These are phyloP conservation scores for Tetrahymena elliotti DNA, from an alignment of 73 alveolate genomes.

Conservation along the genomic window DNA sequence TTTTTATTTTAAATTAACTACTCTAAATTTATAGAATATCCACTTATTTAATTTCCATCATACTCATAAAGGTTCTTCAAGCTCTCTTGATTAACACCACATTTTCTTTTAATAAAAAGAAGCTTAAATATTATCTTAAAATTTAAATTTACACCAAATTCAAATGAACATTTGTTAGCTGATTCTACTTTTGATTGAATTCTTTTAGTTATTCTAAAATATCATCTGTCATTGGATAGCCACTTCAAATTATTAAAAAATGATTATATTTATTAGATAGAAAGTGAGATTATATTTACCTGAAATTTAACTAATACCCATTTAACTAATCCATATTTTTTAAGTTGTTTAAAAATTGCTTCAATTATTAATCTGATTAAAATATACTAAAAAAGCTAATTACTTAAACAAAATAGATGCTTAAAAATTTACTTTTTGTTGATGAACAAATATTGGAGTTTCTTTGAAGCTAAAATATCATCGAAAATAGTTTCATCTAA, in stretches of 20 bases:
- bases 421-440: background rate
- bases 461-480: background rate
- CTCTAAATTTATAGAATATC: background rate
- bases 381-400: background rate
- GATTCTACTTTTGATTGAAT: background rate
- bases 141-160: background rate
- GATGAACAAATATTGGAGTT: background rate
- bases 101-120: background rate
- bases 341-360: too few relatives aligned
- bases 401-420: too few relatives aligned
- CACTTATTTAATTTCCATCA: background rate
- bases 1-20: background rate
- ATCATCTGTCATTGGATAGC: background rate
- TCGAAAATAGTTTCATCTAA: background rate
- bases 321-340: background rate
- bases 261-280: too few relatives aligned
- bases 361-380: background rate
- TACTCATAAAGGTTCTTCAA: background rate
- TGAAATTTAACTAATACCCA: background rate
- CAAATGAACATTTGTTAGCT: background rate
- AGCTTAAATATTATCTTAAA: too few relatives aligned
- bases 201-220: background rate
- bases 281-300: background rate
- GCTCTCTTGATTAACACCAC: background rate
- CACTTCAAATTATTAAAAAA: background rate